Percentiles rank a stretch among this genome's conserved stretches.
phyloP scores from a whole-genome alignment of 176 grass and related monocot species.

The Puya raimondii region DNA sequence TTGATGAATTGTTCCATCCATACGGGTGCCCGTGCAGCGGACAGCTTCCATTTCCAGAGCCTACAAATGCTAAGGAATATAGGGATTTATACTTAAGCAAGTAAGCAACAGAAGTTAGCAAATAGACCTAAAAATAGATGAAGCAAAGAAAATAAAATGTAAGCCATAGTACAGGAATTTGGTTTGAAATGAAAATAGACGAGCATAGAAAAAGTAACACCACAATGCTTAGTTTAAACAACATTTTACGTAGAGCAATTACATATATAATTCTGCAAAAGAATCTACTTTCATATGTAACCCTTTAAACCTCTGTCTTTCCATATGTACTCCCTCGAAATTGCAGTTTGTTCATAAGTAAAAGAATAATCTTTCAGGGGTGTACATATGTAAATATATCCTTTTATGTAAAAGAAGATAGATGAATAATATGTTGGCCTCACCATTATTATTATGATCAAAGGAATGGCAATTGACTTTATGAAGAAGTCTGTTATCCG shows the following conservation, averaged over 20 bases:
- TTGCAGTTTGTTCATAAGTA: no score
- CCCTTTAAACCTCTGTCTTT: no score
- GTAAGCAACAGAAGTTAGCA: background rate
- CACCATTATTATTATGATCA: constrained; percentile 39
- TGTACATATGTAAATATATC: background rate
- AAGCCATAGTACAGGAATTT: no score
- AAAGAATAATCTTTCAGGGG: no score
- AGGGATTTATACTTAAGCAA: background rate
- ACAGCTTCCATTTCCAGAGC: constrained; percentile 44
- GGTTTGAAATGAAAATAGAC: no score
- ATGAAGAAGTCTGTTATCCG: constrained; percentile 28
- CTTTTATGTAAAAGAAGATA: background rate
- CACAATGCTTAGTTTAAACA: no score
- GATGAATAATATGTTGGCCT: background rate
- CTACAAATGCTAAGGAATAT: constrained; percentile 31
- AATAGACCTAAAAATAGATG: background rate
- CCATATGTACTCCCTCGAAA: no score
- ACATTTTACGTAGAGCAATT: no score
- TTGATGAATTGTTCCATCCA: constrained; percentile 34
- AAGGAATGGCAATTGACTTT: constrained; percentile 35
- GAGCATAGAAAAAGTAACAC: no score
- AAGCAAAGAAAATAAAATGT: no score
- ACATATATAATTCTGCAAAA: no score
- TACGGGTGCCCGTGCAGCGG: constrained; percentile 38
- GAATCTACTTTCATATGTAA: no score